Base-by-base conservation (phyloP, 176 grass and related monocot species). In the Musa schizocarpa region DNA sequence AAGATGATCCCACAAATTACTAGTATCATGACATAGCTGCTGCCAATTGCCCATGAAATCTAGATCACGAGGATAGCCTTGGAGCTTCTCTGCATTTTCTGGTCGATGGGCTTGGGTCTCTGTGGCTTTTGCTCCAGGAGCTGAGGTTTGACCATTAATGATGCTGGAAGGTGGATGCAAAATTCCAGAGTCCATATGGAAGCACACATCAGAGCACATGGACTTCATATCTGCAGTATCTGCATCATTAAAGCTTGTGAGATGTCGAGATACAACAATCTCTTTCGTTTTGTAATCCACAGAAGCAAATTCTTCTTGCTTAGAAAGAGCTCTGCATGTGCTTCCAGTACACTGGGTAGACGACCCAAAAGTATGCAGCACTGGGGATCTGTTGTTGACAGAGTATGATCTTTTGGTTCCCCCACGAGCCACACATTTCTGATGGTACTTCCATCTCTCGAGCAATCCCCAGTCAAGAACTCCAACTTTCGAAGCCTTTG, bases 381-480 rank as follows among this genome's bases (percentile, higher is more conserved):
- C 53, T 63, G 72, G 52, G 34, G 86, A 86, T n/a, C 65, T 78
- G 52, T 64, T 84, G 48, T 78, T 77, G 81, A 68, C 74, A 63
- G 80, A 88, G 69, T 81, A 77, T 74, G 85, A 85, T 66, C 74
- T 74, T 57, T 79, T 80, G 75, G 72, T 66, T 75, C 58, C 68
- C 65, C 86, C 81, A 84, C 62, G 13, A 9, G 53, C 62, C 2
- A 83, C 81, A 80, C 74, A 77, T 56, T 85, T 90, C 84, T 89
- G 78, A 75, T 86, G 76, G 54, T 85, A 79, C 76, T 86, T 91
- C 88, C 88, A 94, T 76, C 85, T 91, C 55, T 89, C 75, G 64
- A 94, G 90, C 79, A 87, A 80, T 4, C 82, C 90, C 95, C 95
- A 99, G 71, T 93, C 86, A 82, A 99, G 84, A 76, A 99, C 88